Evolutionary conservation across 805 yeast species (phyloP).

Genomic region (Danielia reshetovae): DNA sequence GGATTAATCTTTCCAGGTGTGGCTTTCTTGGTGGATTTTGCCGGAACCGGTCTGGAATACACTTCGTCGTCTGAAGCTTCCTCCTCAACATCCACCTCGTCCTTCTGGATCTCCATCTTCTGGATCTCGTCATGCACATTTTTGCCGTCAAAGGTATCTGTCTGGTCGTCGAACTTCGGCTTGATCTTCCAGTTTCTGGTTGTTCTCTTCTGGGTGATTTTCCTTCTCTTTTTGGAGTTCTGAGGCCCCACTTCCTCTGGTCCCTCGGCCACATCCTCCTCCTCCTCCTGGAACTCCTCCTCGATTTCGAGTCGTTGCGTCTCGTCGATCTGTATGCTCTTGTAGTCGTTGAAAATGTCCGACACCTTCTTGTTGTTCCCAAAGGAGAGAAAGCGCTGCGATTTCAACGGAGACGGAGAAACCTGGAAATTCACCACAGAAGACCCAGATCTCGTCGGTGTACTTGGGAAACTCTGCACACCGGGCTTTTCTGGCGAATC

Average conservation of each 20-base stretch:
- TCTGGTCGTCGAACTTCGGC: conserved; percentile 26
- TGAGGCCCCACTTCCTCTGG: conserved; percentile 1
- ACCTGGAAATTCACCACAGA: conserved; percentile 24
- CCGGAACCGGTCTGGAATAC: conserved; percentile 13
- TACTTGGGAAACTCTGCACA: background rate
- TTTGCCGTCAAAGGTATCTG: conserved; percentile 30
- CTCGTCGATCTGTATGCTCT: conserved; percentile 25
- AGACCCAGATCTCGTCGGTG: conserved; percentile 2
- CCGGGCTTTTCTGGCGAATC: background rate
- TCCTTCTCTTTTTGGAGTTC: conserved; percentile 17
- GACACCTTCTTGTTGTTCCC: conserved; percentile 29
- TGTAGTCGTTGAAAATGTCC: conserved; percentile 45
- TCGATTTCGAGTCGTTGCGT: conserved; percentile 15
- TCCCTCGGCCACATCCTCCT: conserved; percentile 6
- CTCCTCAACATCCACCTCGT: conserved; percentile 10
- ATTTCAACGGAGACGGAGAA: conserved; percentile 46
- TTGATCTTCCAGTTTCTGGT: conserved; percentile 49
- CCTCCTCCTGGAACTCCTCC: conserved; percentile 9
- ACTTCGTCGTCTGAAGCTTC: conserved; percentile 10
- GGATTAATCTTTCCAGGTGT: too few species aligned
- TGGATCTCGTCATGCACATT: conserved; percentile 42
- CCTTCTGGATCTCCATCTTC: conserved; percentile 20
- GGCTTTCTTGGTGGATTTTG: conserved; percentile 14
- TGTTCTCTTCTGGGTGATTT: conserved; percentile 48
- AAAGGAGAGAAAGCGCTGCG: conserved; percentile 25